Evolutionary conservation across 106 monocot genomes (phyloP), one percentile per base, ranked within the genome.

Genomic region (Dendrobium chrysotoxum): DNA sequence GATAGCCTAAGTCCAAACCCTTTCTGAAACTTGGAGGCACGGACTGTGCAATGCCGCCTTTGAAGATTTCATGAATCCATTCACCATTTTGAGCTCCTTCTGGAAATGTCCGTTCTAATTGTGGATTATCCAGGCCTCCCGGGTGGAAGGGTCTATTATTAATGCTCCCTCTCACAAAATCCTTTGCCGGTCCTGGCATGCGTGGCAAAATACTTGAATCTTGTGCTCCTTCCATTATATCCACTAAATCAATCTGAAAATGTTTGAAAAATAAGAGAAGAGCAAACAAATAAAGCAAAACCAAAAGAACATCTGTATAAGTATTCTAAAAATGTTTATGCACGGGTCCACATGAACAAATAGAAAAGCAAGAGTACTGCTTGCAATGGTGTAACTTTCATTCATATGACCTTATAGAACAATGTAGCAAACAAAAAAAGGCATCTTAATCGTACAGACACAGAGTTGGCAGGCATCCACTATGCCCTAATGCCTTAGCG

Each of bases 111-210:
- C 78, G 88, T 40, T 79, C 89, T 28, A 61, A 66, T 40, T 81
- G 87, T 3, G 90, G 85, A 64, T 78, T 86, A 77, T 83, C 82
- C 28, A 91, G 82, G 46, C 97, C 97, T 1, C 97, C 97, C 0
- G 97, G 92, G 8, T 79, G 90, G 71, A 97, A 97, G 40, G 97
- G 97, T n/a, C 88, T 90, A 67, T 79, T 97, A 68, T 91, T 94
- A 26, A 87, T 78, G 78, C 87, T 91, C 11, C 97, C 97, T 79
- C 92, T 90, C 21, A 97, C 94, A 83, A 94, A 94, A 72, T 97
- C 94, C 82, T 89, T 97, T 55, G 90, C 90, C 17, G 86, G 87
- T 53, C 94, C 94, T 67, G 94, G 92, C 88, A 90, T 81, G 21
- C 83, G 89, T 53, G 80, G 58, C 76, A 89, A 77, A 28, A 78